Evolutionary conservation across 2,329 filamentous ascomycete genomes (phyloP).

Genomic region (Trichoderma pleuroti): DNA sequence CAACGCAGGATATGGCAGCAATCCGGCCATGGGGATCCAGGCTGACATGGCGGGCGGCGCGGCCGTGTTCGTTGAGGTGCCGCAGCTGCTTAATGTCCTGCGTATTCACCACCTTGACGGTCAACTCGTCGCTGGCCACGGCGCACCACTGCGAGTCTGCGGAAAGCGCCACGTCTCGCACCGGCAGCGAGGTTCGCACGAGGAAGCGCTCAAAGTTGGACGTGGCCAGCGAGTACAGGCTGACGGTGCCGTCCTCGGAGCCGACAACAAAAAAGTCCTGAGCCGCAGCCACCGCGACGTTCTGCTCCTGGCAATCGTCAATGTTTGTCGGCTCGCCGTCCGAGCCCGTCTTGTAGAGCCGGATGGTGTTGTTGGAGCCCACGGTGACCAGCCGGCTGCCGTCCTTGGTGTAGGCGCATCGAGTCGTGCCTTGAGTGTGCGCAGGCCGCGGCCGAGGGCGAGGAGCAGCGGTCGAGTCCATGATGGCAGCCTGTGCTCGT

Average conservation of each 20-base stretch:
- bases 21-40: constrained; percentile 79
- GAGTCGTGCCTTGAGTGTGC: constrained; percentile 82
- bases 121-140: constrained; percentile 93
- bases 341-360: constrained; percentile 86
- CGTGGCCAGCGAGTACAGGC: constrained; percentile 77
- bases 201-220: constrained; percentile 77
- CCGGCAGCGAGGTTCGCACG: constrained; percentile 76
- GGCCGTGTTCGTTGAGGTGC: constrained; percentile 76
- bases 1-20: constrained; percentile 78
- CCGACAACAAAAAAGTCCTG: constrained; percentile 84
- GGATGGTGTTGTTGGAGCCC: constrained; percentile 88
- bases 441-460: constrained; percentile 63
- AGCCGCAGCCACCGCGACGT: constrained; percentile 71
- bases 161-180: constrained; percentile 81
- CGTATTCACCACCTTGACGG: constrained; percentile 83
- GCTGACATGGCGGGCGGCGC: constrained; percentile 85
- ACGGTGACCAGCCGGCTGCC: constrained; percentile 85
- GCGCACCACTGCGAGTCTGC: constrained; percentile 83
- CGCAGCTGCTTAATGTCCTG: constrained; percentile 73
- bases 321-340: constrained; percentile 91
- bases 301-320: constrained; percentile 85
- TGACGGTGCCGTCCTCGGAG: constrained; percentile 94
- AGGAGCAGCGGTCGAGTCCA: constrained; percentile 34
- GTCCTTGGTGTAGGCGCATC: constrained; percentile 83
- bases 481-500: constrained; percentile 19